Evolutionary conservation across 805 yeast genomes (phyloP).

Genomic region (Tetrapisispora nanseiensis): DNA sequence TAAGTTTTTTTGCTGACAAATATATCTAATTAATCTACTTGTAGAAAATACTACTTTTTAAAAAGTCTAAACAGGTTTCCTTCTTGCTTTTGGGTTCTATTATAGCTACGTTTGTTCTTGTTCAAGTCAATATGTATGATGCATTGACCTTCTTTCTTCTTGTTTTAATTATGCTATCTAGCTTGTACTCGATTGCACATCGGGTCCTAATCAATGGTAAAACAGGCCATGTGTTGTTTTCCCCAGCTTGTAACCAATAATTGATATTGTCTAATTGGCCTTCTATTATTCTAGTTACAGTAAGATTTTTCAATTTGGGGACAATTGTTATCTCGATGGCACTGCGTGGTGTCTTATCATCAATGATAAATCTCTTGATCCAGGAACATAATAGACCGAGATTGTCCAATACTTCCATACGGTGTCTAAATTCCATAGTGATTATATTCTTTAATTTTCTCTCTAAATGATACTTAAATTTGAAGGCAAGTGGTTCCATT

Average conservation of each 20-base stretch:
- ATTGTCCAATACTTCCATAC: constrained; percentile 70
- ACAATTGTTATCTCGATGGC: constrained; percentile 84
- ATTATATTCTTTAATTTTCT: constrained; percentile 43
- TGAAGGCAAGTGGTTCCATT: constrained; percentile 30
- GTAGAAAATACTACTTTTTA: too few species aligned
- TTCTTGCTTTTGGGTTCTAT: too few species aligned
- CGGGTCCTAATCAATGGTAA: constrained; percentile 77
- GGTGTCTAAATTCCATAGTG: constrained; percentile 74
- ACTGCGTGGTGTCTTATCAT: constrained; percentile 74
- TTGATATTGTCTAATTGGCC: constrained; percentile 71
- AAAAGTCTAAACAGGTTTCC: too few species aligned
- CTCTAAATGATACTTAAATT: constrained; percentile 28
- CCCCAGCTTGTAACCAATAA: constrained; percentile 87
- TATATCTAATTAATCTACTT: too few species aligned
- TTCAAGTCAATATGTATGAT: constrained; percentile 1
- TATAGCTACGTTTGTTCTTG: not conserved
- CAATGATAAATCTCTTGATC: constrained; percentile 69
- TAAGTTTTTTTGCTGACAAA: too few species aligned
- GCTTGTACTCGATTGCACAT: constrained; percentile 79
- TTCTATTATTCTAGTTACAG: constrained; percentile 70
- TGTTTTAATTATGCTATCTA: constrained; percentile 57
- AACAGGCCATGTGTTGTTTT: constrained; percentile 87
- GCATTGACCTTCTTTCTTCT: constrained; percentile 16
- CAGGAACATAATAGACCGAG: constrained; percentile 64
- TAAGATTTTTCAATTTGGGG: constrained; percentile 67